Evolutionary conservation across 2,329 filamentous ascomycete species (phyloP), one percentile per base, ranked within the genome.

Genomic region (Paraphaeosphaeria minitans): DNA sequence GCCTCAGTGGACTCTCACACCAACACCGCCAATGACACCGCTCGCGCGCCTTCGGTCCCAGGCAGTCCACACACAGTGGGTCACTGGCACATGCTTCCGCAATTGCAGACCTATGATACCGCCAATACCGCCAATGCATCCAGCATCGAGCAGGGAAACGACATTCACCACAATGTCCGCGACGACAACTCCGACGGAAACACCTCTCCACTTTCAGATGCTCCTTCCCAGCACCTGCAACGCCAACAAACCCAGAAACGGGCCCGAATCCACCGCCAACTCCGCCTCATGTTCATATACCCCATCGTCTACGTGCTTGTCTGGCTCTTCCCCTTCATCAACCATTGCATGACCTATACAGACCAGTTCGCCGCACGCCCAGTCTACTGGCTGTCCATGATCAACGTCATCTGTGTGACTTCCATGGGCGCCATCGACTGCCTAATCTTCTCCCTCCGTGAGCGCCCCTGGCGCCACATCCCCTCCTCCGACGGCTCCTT

Each of bases 281-380:
- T 93, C 2, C 85, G 88, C 33, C 83, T 89, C 31, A 81, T 93
- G 19, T 92, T 93, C 75, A 86, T 92, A 49, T 94, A 94, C 72
- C 91, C 91, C 0, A 72, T 89, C 19, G 83, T 90, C 4, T 93
- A 94, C 74, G 81, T 90, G 21, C 75, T 85, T 4, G 85, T 91
- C 64, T 94, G 91, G 91, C 77, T 89, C 3, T 77, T 90, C 8
- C 90, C 91, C 0, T 91, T 93, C 66, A 77, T 88, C 2, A 81
- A 81, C 2, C 88, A 93, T 71, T 80, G 87, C 51, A 75, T 87
- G 51, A 82, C 81, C 54, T 90, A 87, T 75, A 80, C 81, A 61
- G 79, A 87, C 50, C 69, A 77, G 51, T 84, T 79, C 55, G 83
- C 80, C 7, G 63, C 72, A 16, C 73, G 84, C 49, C 83, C 84